phyloP scores from a whole-genome alignment of 2,329 filamentous ascomycete genomes.

The Aspergillus sclerotialis region DNA sequence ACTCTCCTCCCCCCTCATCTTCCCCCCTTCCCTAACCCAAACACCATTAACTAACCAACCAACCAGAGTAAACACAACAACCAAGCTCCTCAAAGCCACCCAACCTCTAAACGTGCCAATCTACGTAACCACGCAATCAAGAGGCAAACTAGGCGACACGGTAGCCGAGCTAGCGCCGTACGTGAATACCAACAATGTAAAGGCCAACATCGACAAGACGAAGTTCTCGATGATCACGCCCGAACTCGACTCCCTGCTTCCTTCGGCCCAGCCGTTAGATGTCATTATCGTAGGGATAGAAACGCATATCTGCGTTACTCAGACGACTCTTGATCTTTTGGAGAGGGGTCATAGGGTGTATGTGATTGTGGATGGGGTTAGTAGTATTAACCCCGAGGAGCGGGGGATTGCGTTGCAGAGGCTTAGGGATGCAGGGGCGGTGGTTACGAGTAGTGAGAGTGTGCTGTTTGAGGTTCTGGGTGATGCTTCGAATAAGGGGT shows the following conservation, averaged over 20 bases:
- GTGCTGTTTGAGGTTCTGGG: conserved; percentile 84
- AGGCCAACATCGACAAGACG: conserved; percentile 68
- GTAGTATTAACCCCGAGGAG: conserved; percentile 77
- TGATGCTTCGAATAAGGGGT: conserved; percentile 65
- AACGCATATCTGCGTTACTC: conserved; percentile 87
- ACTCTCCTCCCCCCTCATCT: conserved; percentile 47
- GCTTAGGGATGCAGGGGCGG: conserved; percentile 66
- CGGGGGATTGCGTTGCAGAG: conserved; percentile 70
- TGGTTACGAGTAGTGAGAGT: conserved; percentile 81
- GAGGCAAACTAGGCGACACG: conserved; percentile 68
- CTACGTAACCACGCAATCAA: conserved; percentile 80
- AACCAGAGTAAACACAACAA: conserved; percentile 55
- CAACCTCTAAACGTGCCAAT: conserved; percentile 58
- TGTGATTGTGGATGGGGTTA: conserved; percentile 81
- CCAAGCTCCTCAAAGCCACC: conserved; percentile 61
- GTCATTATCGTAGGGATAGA: conserved; percentile 86
- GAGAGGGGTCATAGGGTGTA: conserved; percentile 72
- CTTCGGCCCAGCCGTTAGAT: conserved; percentile 37
- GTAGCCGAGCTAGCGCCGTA: conserved; percentile 63
- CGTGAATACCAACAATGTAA: conserved; percentile 37
- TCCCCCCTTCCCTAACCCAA: conserved; percentile 1
- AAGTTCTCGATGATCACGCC: conserved; percentile 82
- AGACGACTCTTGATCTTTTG: conserved; percentile 79
- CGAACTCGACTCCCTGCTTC: conserved; percentile 45
- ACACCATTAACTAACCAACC: conserved; percentile 2